A percentile compares a stretch with the other conserved stretches of the same genome.
Conservation (phyloP, 2,329 filamentous ascomycete species). For the Pestalotiopsis sp. region DNA sequence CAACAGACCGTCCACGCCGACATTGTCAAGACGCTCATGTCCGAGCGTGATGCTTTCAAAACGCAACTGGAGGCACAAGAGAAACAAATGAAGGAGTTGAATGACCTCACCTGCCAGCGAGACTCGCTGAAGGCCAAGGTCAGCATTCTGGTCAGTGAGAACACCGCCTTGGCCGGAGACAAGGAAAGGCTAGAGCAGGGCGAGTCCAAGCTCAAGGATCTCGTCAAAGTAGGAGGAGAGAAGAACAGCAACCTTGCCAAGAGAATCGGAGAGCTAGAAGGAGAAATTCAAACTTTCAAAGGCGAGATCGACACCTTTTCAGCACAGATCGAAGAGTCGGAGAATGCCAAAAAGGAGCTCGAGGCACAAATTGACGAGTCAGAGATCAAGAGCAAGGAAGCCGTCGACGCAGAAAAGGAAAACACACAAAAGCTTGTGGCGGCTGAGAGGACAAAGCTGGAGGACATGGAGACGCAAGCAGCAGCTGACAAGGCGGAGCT, state of each 20-base stretch:
- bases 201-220: constrained; percentile 27
- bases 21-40: constrained; percentile 19
- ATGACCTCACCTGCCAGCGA: constrained; percentile 23
- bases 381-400: constrained; percentile 19
- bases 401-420: constrained; percentile 13
- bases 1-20: constrained; percentile 22
- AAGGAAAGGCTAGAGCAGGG: constrained; percentile 28
- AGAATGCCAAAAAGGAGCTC: constrained; percentile 16
- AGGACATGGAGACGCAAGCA: constrained; percentile 15
- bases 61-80: constrained; percentile 19
- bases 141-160: constrained; percentile 10
- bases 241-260: constrained; percentile 27
- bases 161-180: constrained; percentile 17
- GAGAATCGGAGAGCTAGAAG: constrained; percentile 1
- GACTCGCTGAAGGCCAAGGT: constrained; percentile 23
- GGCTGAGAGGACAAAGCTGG: constrained; percentile 15
- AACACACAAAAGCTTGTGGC: constrained; percentile 11
- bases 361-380: neutral
- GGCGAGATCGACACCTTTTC: constrained; percentile 27
- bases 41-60: constrained; percentile 25
- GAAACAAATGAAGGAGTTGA: constrained; percentile 18
- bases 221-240: constrained; percentile 24
- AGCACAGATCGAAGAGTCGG: constrained; percentile 24
- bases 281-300: constrained; percentile 30
- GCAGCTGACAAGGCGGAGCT: constrained; percentile 22